Conservation (phyloP, 208 protist species). For the Crithidia brevicula region DNA sequence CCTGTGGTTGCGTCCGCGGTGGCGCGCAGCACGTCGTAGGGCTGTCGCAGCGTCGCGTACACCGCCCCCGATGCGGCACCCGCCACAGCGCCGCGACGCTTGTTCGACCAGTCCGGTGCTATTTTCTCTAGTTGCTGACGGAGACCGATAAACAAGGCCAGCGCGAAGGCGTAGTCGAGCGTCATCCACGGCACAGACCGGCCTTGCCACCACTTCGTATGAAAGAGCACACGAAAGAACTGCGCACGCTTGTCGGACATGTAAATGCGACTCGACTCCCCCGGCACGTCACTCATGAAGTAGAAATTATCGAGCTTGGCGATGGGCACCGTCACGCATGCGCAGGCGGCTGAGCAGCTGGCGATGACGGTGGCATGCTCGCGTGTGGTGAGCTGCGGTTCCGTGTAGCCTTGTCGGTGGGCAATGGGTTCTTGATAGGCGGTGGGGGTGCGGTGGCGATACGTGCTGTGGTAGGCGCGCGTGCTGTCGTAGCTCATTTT, state of each 20-base stretch:
- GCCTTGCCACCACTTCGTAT: slow-evolving; percentile 71
- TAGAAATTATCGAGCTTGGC: slow-evolving; percentile 69
- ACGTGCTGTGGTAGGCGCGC: slow-evolving; percentile 22
- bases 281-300: slow-evolving; percentile 80
- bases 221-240: slow-evolving; percentile 74
- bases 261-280: slow-evolving; percentile 72
- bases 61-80: slow-evolving; percentile 56
- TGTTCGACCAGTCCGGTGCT: not conserved
- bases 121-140: slow-evolving; percentile 24
- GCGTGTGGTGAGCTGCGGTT: slow-evolving; percentile 49
- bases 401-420: slow-evolving; percentile 71
- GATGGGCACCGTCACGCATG: slow-evolving; percentile 53
- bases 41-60: slow-evolving; percentile 63
- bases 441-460: slow-evolving; percentile 32
- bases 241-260: slow-evolving; percentile 80
- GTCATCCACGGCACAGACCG: slow-evolving; percentile 40
- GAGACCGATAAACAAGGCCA: slow-evolving; percentile 48
- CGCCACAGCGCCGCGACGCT: slow-evolving; percentile 49
- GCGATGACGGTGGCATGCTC: slow-evolving; percentile 61
- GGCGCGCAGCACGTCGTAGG: slow-evolving; percentile 77
- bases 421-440: slow-evolving; percentile 60
- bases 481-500: slow-evolving; percentile 26
- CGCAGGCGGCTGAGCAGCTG: slow-evolving; percentile 36
- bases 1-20: slow-evolving; percentile 56
- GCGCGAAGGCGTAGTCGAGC: slow-evolving; percentile 45